Base-by-base conservation (phyloP, 164 flowering plant species). In the Warburgia ugandensis region DNA sequence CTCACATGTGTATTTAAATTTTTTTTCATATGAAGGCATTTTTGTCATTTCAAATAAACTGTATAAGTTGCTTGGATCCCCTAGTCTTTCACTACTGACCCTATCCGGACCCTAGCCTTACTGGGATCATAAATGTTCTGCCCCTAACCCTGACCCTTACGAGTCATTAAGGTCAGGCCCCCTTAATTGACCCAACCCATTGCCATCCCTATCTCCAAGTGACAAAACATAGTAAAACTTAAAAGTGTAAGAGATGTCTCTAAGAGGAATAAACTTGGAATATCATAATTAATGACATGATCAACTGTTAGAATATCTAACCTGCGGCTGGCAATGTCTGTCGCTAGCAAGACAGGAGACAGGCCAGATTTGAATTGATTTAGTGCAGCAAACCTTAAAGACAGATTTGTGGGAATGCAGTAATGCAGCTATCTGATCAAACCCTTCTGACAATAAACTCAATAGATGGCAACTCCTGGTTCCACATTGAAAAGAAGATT, bases 251-350 rank as follows among this genome's bases (percentile, higher is more conserved):
- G 8, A 45, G 4, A 40, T 5, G 4, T 53, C 19, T 2, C 0
- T 13, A 13, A 23, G 31, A 48, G 12, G 51, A 50, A 21, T 29
- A 31, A 94, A 97, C 96, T 86, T 58, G 99, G 97, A 57, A 94
- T 71, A 57, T 89, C 94, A 64, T 80, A 94, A 53, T 89, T 89
- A 51, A 89, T 74, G 29, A 89, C 96, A 50, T 88, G 85, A 73
- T 94, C 97, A 64, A 94, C 97, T 2, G 96, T 81, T 36, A 96
- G 99, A 70, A 89, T 89, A 61, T 94, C 99, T 59, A 94, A 74
- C 37, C 97, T 97, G 60, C 97, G 90, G 61, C 84, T 76, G 6
- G 89, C 99, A 62, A 94, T 96, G 74, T 89, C 99, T 64, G 94
- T 94, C 2, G 97, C 94, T 42, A 94, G 61, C 70, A 94, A 52